Evolutionary conservation across 163 green algal species (phyloP), one percentile per base, ranked within the genome.

Genomic region (Scenedesmus sp.): DNA sequence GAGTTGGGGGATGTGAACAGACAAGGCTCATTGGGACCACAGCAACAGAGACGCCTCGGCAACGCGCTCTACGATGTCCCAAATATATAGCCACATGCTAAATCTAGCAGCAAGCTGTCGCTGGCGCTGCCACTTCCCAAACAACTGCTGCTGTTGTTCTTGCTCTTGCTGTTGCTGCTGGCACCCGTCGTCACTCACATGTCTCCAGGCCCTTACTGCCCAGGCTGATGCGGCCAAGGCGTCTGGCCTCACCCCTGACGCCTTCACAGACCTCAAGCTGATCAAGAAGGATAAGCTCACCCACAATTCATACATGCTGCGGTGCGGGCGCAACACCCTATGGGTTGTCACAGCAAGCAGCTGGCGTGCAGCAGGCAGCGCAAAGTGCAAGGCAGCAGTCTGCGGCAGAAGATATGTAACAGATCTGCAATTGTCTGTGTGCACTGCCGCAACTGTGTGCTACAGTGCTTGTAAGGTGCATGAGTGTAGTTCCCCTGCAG

Each of bases 251-350:
- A 74, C 56, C 26, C 90, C 90, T 15, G 60, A 91, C 16, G 90
- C 13, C 4, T 93, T 82, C 34, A 62, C n/a, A 2, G 67, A 84
- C 54, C 85, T 93, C 8, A 93, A 91, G 90, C 90, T 93, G 20
- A 82, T 84, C 18, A 82, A 34, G 12, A 94, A 94, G 81, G 62
- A 94, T 70, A 90, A 94, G 82, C 59, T 94, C 73, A 90, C 91
- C 1, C 86, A 93, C 66, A 91, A 93, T 56, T 84, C 79, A 4
- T 88, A 84, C 26, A 55, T 7, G 34, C 84, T 93, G 54, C 91
- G 52, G 90, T 92, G 76, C 12, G 87, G 7, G 57, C 34, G 0
- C 8, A 4, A 26, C 76, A 59, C 1, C 76, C 34, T 46, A 46
- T 46, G 34, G 34, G 34, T 46, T 46, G 0, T 46, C 34, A 46